Evolutionary conservation across 345 rosid species (phyloP), one percentile per base, ranked within the genome.

Genomic region (Hypericum perforatum): DNA sequence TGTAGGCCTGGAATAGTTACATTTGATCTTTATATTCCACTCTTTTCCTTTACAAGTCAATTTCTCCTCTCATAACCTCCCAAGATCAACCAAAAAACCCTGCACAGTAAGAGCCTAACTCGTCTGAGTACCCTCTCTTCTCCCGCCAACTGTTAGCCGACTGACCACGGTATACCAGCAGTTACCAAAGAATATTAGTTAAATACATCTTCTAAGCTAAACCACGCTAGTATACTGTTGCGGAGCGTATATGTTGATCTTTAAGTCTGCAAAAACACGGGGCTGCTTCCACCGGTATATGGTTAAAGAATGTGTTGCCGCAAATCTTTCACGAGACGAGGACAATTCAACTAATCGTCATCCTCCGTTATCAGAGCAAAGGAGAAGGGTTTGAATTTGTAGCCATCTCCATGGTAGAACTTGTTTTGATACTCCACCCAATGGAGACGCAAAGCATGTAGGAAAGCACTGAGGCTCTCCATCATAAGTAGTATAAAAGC

Each of bases 381-480:
- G 9, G 90, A 76, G 71, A 91, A 83, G 40, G 96, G 96, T 69
- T 43, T 81, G 80, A 91, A 87, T 70, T 91, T 91, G 78, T 88
- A 81, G 69, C 98, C 96, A 54, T 91, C 96, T 7, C 98, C 98
- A 16, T 78, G 53, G 83, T 82, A 91, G 80, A 91, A 87, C 70
- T 91, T 91, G 22, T 69, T 77, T 74, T 85, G 92, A 63, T 82
- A 91, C 55, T 91, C 98, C 40, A 87, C 94, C 98, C 98, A 87
- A 54, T 91, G 98, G 59, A 91, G 98, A 76, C 96, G 96, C 76
- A 91, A 59, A 10, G 98, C 95, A 15, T 91, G 98, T 9, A 91
- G 80, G 73, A 91, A 91, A 32, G 98, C 96, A 47, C 98, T 88
- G 44, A 91, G 88, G 6, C 95, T 81, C 77, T 91, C 98, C 96